Base-by-base conservation (phyloP, 495 filamentous ascomycete genomes). In the Hypoxylon intermedium region DNA sequence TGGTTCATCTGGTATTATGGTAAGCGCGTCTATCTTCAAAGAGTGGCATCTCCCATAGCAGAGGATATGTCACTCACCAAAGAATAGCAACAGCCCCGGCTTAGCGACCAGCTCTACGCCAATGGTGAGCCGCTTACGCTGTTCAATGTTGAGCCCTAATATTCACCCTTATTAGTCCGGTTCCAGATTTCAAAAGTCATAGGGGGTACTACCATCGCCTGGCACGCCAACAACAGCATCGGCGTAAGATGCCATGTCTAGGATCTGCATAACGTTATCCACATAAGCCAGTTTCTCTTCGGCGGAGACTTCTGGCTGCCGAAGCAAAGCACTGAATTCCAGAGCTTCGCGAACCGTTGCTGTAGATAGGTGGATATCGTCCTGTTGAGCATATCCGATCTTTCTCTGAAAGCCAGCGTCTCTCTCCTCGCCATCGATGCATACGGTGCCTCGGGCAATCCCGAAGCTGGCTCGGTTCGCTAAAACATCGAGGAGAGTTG, bases 321-420 rank as follows among this genome's bases (percentile, higher is more conserved):
- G 82, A 5, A 91, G 78, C 21, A 87, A 61, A 21, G 89, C 89
- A 48, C 81, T 85, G 62, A 92, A 91, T 6, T 76, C 66, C 0
- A 92, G 74, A 16, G 88, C 87, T 46, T 86, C 89, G 12, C 88
- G 79, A 19, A 91, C 89, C 1, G 89, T 92, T 1, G 84, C 78
- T 0, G 88, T 90, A 34, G 82, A 74, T 12, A 90, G 75, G 69
- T 91, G 89, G 1, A 93, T 77, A 79, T 93, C 89, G 68, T 91
- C 87, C 67, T 93, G 90, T 60, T 93, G 87, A 7, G 87, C 90
- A 60, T 92, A 93, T n/a, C 89, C 89, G 4, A 87, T 90, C 71
- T 88, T 89, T 1, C 89, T 83, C 59, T 89, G 87, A 73, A 90
- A 91, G 0, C 83, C 85, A 13, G 77, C 75, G 63, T 89, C 84